Base-by-base conservation (phyloP, 2,329 filamentous ascomycete genomes). In the Sarocladium oryzae region DNA sequence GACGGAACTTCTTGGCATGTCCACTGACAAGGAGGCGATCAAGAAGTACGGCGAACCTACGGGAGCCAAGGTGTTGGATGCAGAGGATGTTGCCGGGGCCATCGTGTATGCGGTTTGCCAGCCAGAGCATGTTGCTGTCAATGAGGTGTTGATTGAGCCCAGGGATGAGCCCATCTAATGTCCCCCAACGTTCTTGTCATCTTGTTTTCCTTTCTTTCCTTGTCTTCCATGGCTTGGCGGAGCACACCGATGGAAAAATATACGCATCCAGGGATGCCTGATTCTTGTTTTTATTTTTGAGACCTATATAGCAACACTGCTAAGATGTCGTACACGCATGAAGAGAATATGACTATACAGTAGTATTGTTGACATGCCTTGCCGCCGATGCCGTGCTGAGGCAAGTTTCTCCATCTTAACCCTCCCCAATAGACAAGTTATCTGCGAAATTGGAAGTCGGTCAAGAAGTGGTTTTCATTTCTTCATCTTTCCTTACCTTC, bases 91-190 rank as follows among this genome's bases (percentile, higher is more conserved):
- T 13, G 88, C 88, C 0, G 75, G 72, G 10, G 78, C 84, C 10
- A 88, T 92, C 60, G 74, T 90, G 3, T 90, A 84, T 66, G 88
- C 88, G 1, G 70, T 92, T 16, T 78, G 78, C 54, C 86, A 90
- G 72, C 86, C 87, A 0, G 74, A 79, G 51, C 84, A 91, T 68
- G 86, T 91, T 38, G 80, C 85, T 36, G 84, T 92, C 2, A 92
- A 92, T 57, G 88, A 92, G 71, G 77, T 92, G 3, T 64, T 92
- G 64, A 86, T 92, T 63, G 86, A 89, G 71, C 86, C 86, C 13
- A 72, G 86, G 41, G 86, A 89, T 58, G 86, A 89, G 69, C 86
- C 86, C 10, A 87, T 88, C 55, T 88, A 58, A 55, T 23, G 8
- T 11, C 40, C 40, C n/a, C 16, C 15, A 20, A 40, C 15, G 3